Percentiles rank a stretch among this genome's conserved stretches.
Conservation (phyloP, 2,329 filamentous ascomycete genomes). For the Trichoderma arundinaceum region DNA sequence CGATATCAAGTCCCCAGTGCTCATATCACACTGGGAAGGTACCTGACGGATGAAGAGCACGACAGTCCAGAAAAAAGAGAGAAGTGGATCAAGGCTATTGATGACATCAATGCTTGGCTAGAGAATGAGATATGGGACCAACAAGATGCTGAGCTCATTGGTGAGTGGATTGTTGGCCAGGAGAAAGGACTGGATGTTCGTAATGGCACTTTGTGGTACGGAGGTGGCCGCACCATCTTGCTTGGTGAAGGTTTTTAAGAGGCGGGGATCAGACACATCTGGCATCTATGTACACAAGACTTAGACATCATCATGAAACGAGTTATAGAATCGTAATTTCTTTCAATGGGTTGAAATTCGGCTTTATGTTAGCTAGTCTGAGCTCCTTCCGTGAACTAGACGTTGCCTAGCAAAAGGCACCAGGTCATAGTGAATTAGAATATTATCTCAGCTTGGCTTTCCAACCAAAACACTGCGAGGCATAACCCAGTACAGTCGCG, state of each 20-base stretch:
- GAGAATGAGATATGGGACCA: conserved; percentile 71
- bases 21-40: conserved; percentile 86
- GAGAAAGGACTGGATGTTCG: conserved; percentile 80
- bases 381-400: not conserved
- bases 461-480: conserved; percentile 18
- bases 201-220: conserved; percentile 84
- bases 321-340: not conserved
- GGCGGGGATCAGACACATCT: conserved; percentile 16
- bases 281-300: not conserved
- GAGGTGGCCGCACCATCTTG: conserved; percentile 73
- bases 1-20: conserved; percentile 89
- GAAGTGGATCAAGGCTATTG: conserved; percentile 71
- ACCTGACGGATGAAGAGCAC: conserved; percentile 71
- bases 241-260: conserved; percentile 65
- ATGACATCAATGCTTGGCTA: conserved; percentile 78
- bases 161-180: conserved; percentile 87
- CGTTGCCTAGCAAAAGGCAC: conserved; percentile 22
- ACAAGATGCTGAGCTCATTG: conserved; percentile 51
- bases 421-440: conserved; percentile 20
- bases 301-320: not conserved
- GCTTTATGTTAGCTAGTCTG: conserved; percentile 26
- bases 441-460: conserved; percentile 12
- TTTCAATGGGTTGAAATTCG: conserved; percentile 12
- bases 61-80: conserved; percentile 62
- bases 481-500: conserved; percentile 23